Conservation (phyloP, 2,329 filamentous ascomycete species). For the Dothideomycetidae sp. region DNA sequence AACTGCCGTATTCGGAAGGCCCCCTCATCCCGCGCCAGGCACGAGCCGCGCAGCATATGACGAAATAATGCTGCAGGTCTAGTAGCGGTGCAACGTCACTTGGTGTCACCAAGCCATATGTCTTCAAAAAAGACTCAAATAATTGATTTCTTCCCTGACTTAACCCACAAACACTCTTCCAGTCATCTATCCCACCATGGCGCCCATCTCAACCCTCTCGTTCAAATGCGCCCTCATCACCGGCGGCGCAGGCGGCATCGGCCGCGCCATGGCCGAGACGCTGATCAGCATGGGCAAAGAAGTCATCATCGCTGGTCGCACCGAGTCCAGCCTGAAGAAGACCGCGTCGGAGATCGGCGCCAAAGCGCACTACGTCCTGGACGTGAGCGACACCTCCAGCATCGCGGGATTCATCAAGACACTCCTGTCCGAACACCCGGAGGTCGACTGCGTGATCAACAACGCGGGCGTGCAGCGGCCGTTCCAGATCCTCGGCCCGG, state of each 20-base stretch:
- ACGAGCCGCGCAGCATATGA: no score
- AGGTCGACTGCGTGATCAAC: conserved; percentile 45
- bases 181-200: conserved; percentile 8
- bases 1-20: no score
- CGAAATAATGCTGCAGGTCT: no score
- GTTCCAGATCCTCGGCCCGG: conserved; percentile 30
- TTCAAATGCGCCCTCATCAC: conserved; percentile 36
- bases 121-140: no score
- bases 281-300: conserved; percentile 35
- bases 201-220: conserved; percentile 17
- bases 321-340: conserved; percentile 37
- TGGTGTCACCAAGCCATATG: no score
- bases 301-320: conserved; percentile 40
- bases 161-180: no score
- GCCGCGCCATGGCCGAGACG: conserved; percentile 34
- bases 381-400: conserved; percentile 33
- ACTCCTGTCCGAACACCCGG: conserved; percentile 36
- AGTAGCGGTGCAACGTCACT: no score
- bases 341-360: conserved; percentile 33
- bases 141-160: no score
- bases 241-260: conserved; percentile 40
- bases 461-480: conserved; percentile 44
- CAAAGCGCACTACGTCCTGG: conserved; percentile 37
- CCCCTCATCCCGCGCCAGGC: no score
- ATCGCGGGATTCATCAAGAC: conserved; percentile 34